Evolutionary conservation across 78 protist genomes (phyloP).

Genomic region (Creolimax fragrantissima): DNA sequence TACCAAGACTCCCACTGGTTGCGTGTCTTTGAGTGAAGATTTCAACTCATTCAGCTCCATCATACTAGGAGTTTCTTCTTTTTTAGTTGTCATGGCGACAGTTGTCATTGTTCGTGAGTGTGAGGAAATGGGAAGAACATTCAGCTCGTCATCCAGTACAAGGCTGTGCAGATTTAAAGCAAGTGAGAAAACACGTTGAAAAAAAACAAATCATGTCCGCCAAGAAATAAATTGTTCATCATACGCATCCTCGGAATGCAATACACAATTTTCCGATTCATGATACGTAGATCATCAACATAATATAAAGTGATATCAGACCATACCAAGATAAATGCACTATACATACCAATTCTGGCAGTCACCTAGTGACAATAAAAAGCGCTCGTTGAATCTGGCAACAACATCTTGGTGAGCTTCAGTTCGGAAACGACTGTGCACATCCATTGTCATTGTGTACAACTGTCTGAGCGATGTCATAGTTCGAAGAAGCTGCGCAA

Average conservation of each 20-base stretch:
- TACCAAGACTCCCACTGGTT: slow-evolving; percentile 1
- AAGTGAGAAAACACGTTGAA: no score
- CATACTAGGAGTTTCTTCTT: background rate
- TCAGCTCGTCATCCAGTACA: slow-evolving; percentile 87
- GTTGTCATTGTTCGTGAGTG: slow-evolving; percentile 40
- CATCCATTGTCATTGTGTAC: slow-evolving; percentile 90
- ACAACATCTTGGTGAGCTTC: slow-evolving; percentile 67
- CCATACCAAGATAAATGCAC: no score
- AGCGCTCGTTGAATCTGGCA: slow-evolving; percentile 96
- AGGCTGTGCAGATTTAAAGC: no score
- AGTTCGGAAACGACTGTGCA: slow-evolving; percentile 84
- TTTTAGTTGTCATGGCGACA: background rate
- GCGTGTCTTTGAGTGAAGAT: background rate
- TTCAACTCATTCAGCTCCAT: background rate
- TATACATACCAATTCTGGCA: slow-evolving; percentile 46
- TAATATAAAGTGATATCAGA: no score
- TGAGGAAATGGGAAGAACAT: slow-evolving; percentile 84
- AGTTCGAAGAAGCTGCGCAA: slow-evolving; percentile 51
- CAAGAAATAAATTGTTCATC: no score
- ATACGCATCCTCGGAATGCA: no score
- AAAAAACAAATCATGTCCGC: no score
- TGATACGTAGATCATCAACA: no score
- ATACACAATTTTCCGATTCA: no score
- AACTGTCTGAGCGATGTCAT: slow-evolving; percentile 79
- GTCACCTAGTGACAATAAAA: slow-evolving; percentile 82